Evolutionary conservation across 306 rosid genomes (phyloP).

Genomic region (Ochetophila trinervis): DNA sequence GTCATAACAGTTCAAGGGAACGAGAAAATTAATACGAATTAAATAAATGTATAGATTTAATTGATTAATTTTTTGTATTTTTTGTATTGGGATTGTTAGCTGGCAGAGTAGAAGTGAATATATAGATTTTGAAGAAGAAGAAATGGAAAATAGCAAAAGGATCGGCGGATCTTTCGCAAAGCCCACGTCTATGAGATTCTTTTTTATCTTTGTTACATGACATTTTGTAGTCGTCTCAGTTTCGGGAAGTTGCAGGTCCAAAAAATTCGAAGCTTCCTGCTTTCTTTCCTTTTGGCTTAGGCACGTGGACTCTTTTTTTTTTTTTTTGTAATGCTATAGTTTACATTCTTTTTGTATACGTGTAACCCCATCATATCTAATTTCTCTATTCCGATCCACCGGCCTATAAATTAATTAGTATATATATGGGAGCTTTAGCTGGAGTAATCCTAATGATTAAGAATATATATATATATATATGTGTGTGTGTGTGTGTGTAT

Average conservation of each 20-base stretch:
- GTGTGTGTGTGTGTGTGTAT: too few species aligned
- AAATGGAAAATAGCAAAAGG: conserved; percentile 41
- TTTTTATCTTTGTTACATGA: neutral
- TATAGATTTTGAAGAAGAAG: conserved; percentile 15
- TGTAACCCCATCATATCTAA: neutral
- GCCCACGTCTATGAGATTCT: conserved; percentile 72
- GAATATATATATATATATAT: too few species aligned
- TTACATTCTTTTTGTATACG: conserved; percentile 26
- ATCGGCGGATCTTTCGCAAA: conserved; percentile 69
- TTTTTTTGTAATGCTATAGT: conserved; percentile 25
- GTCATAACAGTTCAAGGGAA: conserved; percentile 21
- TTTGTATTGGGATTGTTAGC: conserved; percentile 56
- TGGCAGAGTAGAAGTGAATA: conserved; percentile 41
- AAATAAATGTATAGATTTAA: conserved; percentile 16
- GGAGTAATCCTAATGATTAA: too few species aligned
- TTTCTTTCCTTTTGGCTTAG: conserved; percentile 35
- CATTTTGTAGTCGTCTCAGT: neutral
- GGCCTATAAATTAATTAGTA: too few species aligned
- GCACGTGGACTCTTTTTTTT: conserved; percentile 46
- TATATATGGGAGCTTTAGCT: too few species aligned
- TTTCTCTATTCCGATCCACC: too few species aligned
- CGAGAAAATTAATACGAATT: conserved; percentile 9
- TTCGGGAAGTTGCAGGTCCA: conserved; percentile 24
- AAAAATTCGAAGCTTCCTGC: conserved; percentile 35
- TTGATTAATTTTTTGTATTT: conserved; percentile 13